Evolutionary conservation across 164 flowering plant species (phyloP).

Genomic region (Paratinospora sagittata): DNA sequence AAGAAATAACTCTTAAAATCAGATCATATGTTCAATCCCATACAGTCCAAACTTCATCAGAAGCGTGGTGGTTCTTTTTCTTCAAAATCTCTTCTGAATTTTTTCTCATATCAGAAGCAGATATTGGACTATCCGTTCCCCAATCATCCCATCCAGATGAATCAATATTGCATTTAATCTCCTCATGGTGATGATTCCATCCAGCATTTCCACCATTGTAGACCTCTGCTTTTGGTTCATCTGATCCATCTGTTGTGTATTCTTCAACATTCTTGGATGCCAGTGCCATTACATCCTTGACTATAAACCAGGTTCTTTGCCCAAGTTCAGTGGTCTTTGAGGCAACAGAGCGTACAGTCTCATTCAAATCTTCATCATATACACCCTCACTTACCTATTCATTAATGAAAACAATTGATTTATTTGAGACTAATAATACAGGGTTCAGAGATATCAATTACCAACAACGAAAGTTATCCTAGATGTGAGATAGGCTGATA

Average conservation of each 20-base stretch:
- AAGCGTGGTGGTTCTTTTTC: slow-evolving; percentile 8
- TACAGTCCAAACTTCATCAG: slow-evolving; percentile 16
- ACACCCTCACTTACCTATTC: slow-evolving; percentile 21
- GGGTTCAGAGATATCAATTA: background rate
- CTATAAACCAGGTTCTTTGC: slow-evolving; percentile 21
- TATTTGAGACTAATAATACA: slow-evolving; percentile 1
- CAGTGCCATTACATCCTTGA: slow-evolving; percentile 20
- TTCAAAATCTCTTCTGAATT: no score
- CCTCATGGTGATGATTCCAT: background rate
- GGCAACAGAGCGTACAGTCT: slow-evolving; percentile 15
- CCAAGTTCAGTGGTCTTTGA: slow-evolving; percentile 20
- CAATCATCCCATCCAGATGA: slow-evolving; percentile 22
- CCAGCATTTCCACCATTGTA: background rate
- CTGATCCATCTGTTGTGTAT: slow-evolving; percentile 11
- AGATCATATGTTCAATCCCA: slow-evolving; percentile 20
- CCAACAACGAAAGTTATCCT: no score
- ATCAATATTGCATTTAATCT: background rate
- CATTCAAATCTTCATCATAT: slow-evolving; percentile 18
- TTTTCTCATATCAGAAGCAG: background rate
- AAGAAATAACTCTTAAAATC: background rate
- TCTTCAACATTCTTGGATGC: slow-evolving; percentile 21
- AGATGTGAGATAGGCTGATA: no score
- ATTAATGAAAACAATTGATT: background rate
- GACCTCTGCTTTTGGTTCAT: background rate
- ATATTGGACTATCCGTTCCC: slow-evolving; percentile 13